These are phyloP conservation scores for Escovopsis sp. DNA, from an alignment of 2,329 filamentous ascomycete species.

Conservation along the genomic window DNA sequence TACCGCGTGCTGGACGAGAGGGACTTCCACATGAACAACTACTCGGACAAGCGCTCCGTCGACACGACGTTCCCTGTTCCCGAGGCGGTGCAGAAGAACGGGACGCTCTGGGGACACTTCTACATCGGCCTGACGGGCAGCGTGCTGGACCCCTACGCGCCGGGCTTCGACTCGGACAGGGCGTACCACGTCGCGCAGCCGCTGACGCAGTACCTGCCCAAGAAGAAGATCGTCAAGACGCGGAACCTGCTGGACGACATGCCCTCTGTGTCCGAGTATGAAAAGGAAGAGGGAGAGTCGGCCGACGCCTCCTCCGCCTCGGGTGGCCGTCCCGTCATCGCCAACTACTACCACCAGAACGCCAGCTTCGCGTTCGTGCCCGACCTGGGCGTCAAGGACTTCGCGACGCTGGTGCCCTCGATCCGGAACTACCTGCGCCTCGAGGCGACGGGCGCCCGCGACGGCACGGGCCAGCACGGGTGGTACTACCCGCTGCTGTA, in stretches of 20 bases:
- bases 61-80: constrained; percentile 69
- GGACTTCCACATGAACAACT: constrained; percentile 64
- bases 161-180: constrained; percentile 55
- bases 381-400: constrained; percentile 56
- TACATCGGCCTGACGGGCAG: constrained; percentile 67
- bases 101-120: constrained; percentile 89
- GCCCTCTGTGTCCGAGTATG: constrained; percentile 23
- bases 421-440: constrained; percentile 64
- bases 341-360: constrained; percentile 90
- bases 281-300: constrained; percentile 32
- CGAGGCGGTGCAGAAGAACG: constrained; percentile 70
- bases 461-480: constrained; percentile 69
- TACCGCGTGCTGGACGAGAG: constrained; percentile 66
- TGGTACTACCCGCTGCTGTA: constrained; percentile 91
- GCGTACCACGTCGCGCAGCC: constrained; percentile 77
- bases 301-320: constrained; percentile 30
- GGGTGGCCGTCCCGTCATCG: constrained; percentile 56
- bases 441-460: constrained; percentile 66
- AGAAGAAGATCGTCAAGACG: constrained; percentile 80
- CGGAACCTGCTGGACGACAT: constrained; percentile 62
- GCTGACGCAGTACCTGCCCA: constrained; percentile 75
- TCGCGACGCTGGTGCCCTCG: constrained; percentile 53
- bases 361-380: constrained; percentile 80
- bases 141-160: constrained; percentile 57
- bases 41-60: constrained; percentile 59